Base-by-base conservation (phyloP, 129 eudicot species). In the Arctium lappa region DNA sequence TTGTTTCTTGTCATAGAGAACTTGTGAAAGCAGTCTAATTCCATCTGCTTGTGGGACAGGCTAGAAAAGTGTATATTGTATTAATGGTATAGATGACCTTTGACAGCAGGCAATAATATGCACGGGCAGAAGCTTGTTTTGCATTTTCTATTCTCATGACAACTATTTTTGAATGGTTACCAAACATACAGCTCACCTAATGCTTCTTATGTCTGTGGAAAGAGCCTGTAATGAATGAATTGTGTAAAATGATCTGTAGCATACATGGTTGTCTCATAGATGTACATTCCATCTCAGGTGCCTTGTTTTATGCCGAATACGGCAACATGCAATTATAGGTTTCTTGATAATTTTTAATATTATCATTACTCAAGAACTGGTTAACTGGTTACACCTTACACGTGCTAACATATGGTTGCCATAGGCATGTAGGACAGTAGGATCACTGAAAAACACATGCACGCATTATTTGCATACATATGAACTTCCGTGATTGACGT, bases 401-500 rank as follows among this genome's bases (percentile, higher is more conserved):
- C 7, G 27, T 69, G 22, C 33, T 8, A 16, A 46, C 75, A 40
- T 71, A 46, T 69, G 83, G 73, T 78, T 39, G 38, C 74, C 75
- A 66, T 15, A 33, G 33, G 65, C 75, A 27, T 73, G 69, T 40
- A 75, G 37, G 27, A 22, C 27, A 22, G 27, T 22, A 22, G 27
- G 27, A 73, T 37, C 73, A 78, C 37, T 81, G 29, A 72, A 65
- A 34, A 50, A 34, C 46, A 80, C 62, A 72, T 36, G 84, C 62
- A 22, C 4, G 60, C 11, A 22, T 22, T 6, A 16, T 29, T 31
- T 62, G 72, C 34, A 29, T 74, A 63, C 37, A 63, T 65, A 65
- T 74, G 75, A 60, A 63, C 74, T 15, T 74, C 53, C 5, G 10
- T 74, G 27, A 48, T 36, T 22, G 15, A 15, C 70, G 32, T 48